Evolutionary conservation across 2,329 filamentous ascomycete genomes (phyloP).

Genomic region (Clonostachys solani): DNA sequence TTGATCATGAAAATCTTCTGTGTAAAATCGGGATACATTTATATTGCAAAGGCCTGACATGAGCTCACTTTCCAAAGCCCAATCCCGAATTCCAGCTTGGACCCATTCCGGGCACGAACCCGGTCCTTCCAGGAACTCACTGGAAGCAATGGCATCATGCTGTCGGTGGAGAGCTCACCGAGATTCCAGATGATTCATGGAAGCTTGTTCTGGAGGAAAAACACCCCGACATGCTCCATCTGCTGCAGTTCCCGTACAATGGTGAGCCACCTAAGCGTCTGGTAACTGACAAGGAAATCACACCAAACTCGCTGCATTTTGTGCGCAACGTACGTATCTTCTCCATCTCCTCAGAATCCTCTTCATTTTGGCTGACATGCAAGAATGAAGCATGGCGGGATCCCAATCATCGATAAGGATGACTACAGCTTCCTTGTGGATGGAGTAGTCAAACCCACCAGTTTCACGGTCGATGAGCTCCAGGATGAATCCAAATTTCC

Average conservation of each 20-base stretch:
- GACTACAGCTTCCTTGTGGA: slow-evolving; percentile 51
- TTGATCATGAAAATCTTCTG: no score
- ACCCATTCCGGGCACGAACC: slow-evolving; percentile 52
- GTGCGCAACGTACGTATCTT: slow-evolving; percentile 34
- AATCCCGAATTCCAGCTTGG: slow-evolving; percentile 51
- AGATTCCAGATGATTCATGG: slow-evolving; percentile 56
- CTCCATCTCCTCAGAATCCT: no score
- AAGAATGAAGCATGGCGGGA: slow-evolving; percentile 55
- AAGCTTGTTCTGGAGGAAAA: slow-evolving; percentile 51
- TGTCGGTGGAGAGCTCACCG: slow-evolving; percentile 26
- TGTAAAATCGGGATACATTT: no score
- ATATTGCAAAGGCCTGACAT: no score
- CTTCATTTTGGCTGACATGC: slow-evolving; percentile 17
- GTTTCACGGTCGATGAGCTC: slow-evolving; percentile 54
- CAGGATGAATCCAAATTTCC: slow-evolving; percentile 57
- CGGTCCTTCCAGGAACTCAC: slow-evolving; percentile 47
- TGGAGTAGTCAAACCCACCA: slow-evolving; percentile 55
- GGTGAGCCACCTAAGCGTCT: slow-evolving; percentile 58
- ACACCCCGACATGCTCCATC: slow-evolving; percentile 54
- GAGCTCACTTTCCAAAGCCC: slow-evolving; percentile 7
- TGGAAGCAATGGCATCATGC: slow-evolving; percentile 58
- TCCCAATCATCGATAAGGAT: slow-evolving; percentile 59
- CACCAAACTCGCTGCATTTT: slow-evolving; percentile 55
- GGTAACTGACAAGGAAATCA: slow-evolving; percentile 50
- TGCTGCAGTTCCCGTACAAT: slow-evolving; percentile 61